Evolutionary conservation across 1,284 basidiomycete species (phyloP).

Genomic region (Apiotrichum domesticum): DNA sequence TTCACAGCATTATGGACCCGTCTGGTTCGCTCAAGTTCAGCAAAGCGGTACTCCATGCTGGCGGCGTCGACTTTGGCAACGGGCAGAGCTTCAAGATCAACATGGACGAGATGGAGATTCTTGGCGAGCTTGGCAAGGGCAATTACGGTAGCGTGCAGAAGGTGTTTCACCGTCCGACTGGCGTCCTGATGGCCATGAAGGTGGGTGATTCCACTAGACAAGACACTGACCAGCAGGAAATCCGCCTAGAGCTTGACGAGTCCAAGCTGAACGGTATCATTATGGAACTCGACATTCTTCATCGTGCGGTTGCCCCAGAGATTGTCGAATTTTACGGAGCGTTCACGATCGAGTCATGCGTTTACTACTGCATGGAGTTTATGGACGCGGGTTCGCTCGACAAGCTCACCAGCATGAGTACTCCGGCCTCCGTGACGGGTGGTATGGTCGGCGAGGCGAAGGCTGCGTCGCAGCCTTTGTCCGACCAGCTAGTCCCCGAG

Average conservation of each 20-base stretch:
- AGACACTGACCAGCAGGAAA: slow-evolving; percentile 62
- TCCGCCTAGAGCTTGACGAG: slow-evolving; percentile 92
- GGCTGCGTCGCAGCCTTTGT: slow-evolving; percentile 10
- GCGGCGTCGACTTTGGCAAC: slow-evolving; percentile 90
- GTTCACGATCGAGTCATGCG: slow-evolving; percentile 97
- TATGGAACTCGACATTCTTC: slow-evolving; percentile 96
- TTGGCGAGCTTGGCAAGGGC: slow-evolving; percentile 80
- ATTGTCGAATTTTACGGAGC: slow-evolving; percentile 99
- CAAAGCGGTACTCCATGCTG: slow-evolving; percentile 86
- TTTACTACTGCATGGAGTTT: slow-evolving; percentile 99
- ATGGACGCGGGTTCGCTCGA: slow-evolving; percentile 96
- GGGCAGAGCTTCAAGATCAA: slow-evolving; percentile 92
- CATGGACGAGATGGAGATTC: slow-evolving; percentile 86
- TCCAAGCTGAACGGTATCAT: slow-evolving; percentile 92
- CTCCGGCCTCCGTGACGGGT: slow-evolving; percentile 1
- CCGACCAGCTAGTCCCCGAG: slow-evolving; percentile 58
- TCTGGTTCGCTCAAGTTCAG: slow-evolving; percentile 91
- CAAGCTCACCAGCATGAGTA: slow-evolving; percentile 61
- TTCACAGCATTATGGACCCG: slow-evolving; percentile 90
- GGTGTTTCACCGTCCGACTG: slow-evolving; percentile 87
- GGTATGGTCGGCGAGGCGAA: not conserved
- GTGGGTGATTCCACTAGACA: slow-evolving; percentile 47
- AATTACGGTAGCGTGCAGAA: slow-evolving; percentile 98
- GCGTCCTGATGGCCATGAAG: slow-evolving; percentile 98
- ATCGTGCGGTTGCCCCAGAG: slow-evolving; percentile 80